Evolutionary conservation across 805 yeast species (phyloP).

Genomic region (Saccharomycodes ludwigii): DNA sequence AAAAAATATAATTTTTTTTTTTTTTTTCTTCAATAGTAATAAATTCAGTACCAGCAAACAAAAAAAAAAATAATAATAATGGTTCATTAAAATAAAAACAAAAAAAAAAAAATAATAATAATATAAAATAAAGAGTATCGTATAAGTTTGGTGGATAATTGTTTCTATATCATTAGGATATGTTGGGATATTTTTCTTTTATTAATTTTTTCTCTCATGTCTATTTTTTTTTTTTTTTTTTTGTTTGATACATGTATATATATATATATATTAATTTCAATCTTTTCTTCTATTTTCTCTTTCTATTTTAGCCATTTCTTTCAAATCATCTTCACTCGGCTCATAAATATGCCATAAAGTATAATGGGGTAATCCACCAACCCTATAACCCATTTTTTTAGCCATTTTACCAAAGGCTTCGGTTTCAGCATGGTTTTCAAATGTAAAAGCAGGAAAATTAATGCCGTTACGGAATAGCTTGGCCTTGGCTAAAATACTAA

Average conservation of each 20-base stretch:
- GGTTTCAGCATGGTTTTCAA: constrained; percentile 77
- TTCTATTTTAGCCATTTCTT: constrained; percentile 56
- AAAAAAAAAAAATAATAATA: constrained; percentile 2
- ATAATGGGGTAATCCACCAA: constrained; percentile 84
- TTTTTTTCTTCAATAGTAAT: not conserved
- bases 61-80: not conserved
- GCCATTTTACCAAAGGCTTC: constrained; percentile 83
- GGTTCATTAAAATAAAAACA: not conserved
- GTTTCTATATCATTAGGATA: constrained; percentile 2
- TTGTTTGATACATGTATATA: not conserved
- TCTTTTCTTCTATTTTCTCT: constrained; percentile 41
- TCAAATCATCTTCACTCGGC: constrained; percentile 75
- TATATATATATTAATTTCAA: not conserved
- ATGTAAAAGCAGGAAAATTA: constrained; percentile 78
- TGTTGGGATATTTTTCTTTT: not conserved
- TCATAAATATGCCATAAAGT: constrained; percentile 86
- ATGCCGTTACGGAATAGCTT: constrained; percentile 64
- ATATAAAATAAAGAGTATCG: not conserved
- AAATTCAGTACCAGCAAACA: not conserved
- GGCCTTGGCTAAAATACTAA: constrained; percentile 66
- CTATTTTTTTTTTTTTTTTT: constrained; percentile 1
- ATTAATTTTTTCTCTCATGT: constrained; percentile 3
- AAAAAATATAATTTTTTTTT: not conserved
- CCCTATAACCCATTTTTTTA: constrained; percentile 62
- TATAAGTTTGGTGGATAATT: no score